phyloP scores from a whole-genome alignment of 1,284 basidiomycete species.

The Ganoderma lucidum region DNA sequence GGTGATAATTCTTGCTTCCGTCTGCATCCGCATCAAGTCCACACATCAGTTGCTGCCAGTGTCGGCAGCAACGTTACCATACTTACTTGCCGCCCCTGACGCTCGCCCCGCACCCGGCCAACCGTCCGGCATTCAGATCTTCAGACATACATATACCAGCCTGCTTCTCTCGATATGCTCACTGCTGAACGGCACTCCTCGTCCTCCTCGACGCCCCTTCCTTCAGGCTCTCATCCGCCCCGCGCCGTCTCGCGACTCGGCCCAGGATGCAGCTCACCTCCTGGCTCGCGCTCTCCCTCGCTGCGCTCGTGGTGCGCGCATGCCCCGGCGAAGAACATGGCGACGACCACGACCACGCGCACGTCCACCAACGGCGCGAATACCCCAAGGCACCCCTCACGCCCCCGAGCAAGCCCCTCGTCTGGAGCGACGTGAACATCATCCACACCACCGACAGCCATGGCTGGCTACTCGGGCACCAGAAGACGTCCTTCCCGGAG shows the following conservation, averaged over 20 bases:
- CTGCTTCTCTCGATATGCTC: neutral
- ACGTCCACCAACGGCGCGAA: conserved; percentile 52
- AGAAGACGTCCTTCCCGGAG: conserved; percentile 72
- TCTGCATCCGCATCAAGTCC: conserved; percentile 6
- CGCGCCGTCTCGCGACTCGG: neutral
- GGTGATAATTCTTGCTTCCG: neutral
- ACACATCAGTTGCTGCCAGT: neutral
- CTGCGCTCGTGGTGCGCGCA: conserved; percentile 31
- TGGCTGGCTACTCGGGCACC: conserved; percentile 83
- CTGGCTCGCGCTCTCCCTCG: conserved; percentile 29
- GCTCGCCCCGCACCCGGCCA: neutral
- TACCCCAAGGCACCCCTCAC: conserved; percentile 55
- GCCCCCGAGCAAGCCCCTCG: conserved; percentile 66
- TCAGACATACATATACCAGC: neutral
- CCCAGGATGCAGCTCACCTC: conserved; percentile 28
- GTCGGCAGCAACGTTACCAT: neutral
- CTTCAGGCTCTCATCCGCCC: neutral
- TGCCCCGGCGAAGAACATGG: conserved; percentile 38
- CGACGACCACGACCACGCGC: conserved; percentile 38
- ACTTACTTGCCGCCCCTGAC: neutral
- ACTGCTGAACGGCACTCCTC: neutral
- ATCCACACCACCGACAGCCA: conserved; percentile 87
- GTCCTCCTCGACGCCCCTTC: neutral
- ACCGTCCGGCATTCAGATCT: neutral
- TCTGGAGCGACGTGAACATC: conserved; percentile 82